phyloP scores from a whole-genome alignment of 805 yeast genomes.

The Wickerhamiella hasegawae region DNA sequence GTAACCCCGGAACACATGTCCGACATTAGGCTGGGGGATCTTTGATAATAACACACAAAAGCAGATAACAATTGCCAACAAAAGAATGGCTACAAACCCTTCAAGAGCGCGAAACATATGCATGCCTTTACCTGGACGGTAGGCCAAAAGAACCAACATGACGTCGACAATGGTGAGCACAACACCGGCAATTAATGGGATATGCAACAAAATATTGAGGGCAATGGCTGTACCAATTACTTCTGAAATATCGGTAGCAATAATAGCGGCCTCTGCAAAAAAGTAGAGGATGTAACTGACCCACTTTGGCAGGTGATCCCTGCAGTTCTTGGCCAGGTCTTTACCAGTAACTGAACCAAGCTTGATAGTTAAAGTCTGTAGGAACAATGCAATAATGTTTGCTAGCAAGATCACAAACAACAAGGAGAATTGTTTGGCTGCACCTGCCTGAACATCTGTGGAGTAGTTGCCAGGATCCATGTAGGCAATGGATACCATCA shows the following conservation, averaged over 20 bases:
- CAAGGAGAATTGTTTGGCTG: constrained; percentile 64
- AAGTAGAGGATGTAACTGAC: constrained; percentile 38
- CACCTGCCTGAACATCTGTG: constrained; percentile 89
- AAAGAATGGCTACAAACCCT: constrained; percentile 59
- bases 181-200: constrained; percentile 77
- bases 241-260: constrained; percentile 93
- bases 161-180: constrained; percentile 76
- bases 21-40: constrained; percentile 37
- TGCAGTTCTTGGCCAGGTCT: constrained; percentile 78
- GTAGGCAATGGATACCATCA: constrained; percentile 88
- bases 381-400: constrained; percentile 71
- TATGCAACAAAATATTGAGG: constrained; percentile 59
- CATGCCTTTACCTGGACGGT: constrained; percentile 74
- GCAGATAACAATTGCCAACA: constrained; percentile 70
- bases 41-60: constrained; percentile 64
- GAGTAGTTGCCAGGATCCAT: constrained; percentile 98
- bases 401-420: constrained; percentile 65
- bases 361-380: constrained; percentile 73
- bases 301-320: constrained; percentile 49
- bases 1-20: constrained; percentile 57
- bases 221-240: constrained; percentile 97
- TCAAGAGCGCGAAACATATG: constrained; percentile 66
- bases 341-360: constrained; percentile 89
- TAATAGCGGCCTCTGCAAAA: constrained; percentile 78
- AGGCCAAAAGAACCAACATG: constrained; percentile 69